Conservation (phyloP, 2,329 filamentous ascomycete species). For the Fusarium miscanthi region DNA sequence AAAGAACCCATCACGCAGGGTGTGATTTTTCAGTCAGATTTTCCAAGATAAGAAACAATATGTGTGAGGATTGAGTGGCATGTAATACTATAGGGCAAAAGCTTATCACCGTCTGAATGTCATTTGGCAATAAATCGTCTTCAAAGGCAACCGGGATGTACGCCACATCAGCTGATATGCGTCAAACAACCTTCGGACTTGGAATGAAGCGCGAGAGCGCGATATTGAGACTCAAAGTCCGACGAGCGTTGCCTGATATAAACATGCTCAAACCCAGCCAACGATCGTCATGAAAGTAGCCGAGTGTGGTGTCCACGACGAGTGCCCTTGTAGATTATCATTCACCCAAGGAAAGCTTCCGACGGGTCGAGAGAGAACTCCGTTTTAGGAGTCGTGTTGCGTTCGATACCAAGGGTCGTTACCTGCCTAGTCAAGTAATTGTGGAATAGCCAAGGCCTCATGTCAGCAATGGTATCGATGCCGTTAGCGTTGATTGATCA, state of each 20-base stretch:
- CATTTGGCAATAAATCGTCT: neutral
- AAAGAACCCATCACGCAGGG: neutral
- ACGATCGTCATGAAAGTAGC: neutral
- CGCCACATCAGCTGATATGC: slow-evolving; percentile 22
- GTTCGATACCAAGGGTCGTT: neutral
- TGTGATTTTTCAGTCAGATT: neutral
- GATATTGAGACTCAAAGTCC: neutral
- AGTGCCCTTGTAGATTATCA: neutral
- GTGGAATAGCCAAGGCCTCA: neutral
- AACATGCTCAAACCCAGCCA: neutral
- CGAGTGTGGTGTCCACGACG: neutral
- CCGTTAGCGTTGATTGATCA: neutral
- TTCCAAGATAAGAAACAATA: neutral
- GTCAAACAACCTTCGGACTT: neutral
- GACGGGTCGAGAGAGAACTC: neutral
- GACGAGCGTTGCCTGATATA: neutral
- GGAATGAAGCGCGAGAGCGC: slow-evolving; percentile 26
- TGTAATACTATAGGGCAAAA: neutral
- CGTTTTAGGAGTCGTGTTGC: neutral
- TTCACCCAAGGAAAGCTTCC: neutral
- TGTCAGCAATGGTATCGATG: slow-evolving; percentile 1
- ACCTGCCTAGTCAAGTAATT: neutral
- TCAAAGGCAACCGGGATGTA: neutral
- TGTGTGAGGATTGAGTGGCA: neutral
- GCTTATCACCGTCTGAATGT: neutral